Base-by-base conservation (phyloP, 164 flowering plant species). In the Magnolia sinica region DNA sequence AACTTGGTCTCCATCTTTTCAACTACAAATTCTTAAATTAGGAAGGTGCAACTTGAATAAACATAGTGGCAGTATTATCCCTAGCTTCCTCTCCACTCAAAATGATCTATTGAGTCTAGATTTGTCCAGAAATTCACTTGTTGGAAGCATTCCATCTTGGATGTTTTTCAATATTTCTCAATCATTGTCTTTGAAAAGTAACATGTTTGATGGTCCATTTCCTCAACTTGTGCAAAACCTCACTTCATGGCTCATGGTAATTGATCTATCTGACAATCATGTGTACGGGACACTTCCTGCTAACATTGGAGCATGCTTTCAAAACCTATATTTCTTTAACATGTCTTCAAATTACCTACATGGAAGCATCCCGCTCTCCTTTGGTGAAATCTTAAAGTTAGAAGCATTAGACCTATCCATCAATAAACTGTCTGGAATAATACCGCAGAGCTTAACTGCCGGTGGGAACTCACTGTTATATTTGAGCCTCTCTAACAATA, bases 191-290 rank as follows among this genome's bases (percentile, higher is more conserved):
- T 64, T 73, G 52, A 63, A 14, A 59, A 19, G n/a, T 63, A 73
- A 73, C 55, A 61, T 2, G 23, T 61, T 73, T 1, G 4, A 8
- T 29, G 76, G 76, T 37, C 23, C 23, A 5, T 64, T 64, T 37
- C 68, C 68, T 64, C 58, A 14, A 20, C 70, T 5, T 11, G 1
- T 19, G 10, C n/a, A 4, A n/a, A 49, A 16, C 70, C 10, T 7
- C 9, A 20, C 4, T 4, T 74, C 70, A 22, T 0, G 1, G 8
- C 66, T 49, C 3, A 5, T 0, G 0, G 29, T 11, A 7, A 19
- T 74, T 8, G 76, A 74, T 22, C 10, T 73, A 24, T 73, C 76
- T 63, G 76, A 61, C 70, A 74, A 74, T 65, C n/a, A 74, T 22
- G 9, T 74, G 49, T 19, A 64, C 8, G 76, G 76, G 13, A 20